Conservation (phyloP, 768 basidiomycete genomes). For the Saitozyma sp. region DNA sequence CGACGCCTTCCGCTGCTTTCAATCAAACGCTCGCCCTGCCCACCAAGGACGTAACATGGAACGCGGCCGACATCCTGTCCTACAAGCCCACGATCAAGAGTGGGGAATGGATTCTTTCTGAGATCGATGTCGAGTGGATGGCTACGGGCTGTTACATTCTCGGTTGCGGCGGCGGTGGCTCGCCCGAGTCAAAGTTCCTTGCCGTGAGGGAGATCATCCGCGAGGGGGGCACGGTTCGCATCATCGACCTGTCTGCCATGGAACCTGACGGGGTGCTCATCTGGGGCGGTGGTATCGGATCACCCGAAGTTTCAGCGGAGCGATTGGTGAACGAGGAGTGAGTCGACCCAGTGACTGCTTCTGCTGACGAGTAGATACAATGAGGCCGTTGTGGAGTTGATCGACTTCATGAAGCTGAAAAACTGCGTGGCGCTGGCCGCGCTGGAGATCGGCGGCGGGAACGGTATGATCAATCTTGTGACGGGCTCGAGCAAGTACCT, state of each 20-base stretch:
- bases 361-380: conserved; percentile 44
- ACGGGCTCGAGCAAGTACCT: conserved; percentile 22
- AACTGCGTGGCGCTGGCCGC: conserved; percentile 40
- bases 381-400: conserved; percentile 48
- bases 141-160: conserved; percentile 66
- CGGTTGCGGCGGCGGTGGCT: conserved; percentile 66
- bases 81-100: conserved; percentile 55
- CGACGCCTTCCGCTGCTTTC: too few relatives aligned
- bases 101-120: conserved; percentile 57
- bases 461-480: conserved; percentile 52
- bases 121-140: conserved; percentile 61
- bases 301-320: conserved; percentile 32
- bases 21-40: too few relatives aligned
- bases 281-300: conserved; percentile 52
- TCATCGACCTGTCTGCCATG: conserved; percentile 58
- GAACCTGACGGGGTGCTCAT: conserved; percentile 56
- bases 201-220: conserved; percentile 60
- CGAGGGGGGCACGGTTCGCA: conserved; percentile 57
- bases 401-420: conserved; percentile 32
- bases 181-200: conserved; percentile 60
- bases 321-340: conserved; percentile 54
- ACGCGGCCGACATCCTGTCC: conserved; percentile 41
- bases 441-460: conserved; percentile 57
- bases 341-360: not conserved
- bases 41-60: conserved; percentile 6